Evolutionary conservation across 176 grass and related monocot species (phyloP), one percentile per base, ranked within the genome.

Genomic region (Carex scoparia): DNA sequence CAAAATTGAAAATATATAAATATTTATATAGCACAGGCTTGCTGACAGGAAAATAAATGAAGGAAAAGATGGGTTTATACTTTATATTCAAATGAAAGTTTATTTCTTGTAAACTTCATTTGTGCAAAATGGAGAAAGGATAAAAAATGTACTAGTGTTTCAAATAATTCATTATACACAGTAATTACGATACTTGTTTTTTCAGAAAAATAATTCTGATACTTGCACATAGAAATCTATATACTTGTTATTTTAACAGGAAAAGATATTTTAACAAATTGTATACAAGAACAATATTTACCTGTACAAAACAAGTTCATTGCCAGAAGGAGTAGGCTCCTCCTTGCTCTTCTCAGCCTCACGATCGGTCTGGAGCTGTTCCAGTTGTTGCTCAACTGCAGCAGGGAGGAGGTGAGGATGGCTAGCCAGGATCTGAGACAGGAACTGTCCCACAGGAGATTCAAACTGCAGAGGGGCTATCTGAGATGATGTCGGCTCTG

Each of bases 381-480:
- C 88, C 28, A 99, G 93, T 88, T 99, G 96, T 68, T 95, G 90
- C 81, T 99, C 96, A 40, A 87, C 96, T 11, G 96, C 96, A 8
- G 96, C 91, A 2, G 93, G 84, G 10, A 99, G 88, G 46, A 99
- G 89, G 87, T 99, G 96, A 19, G 96, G 96, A 88, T 99, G 93
- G 61, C 84, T 95, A 81, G 79, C 83, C 19, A 99, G 82, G 61
- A 99, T 95, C 84, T 99, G 93, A 3, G 93, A 94, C 64, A 99
- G 87, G 31, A 99, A 90, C 87, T 95, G 90, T 68, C 96, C 96
- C 38, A 91, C 74, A 7, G 96, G 93, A 3, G 96, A 99, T 69
- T 95, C 96, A 88, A 99, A 85, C 65, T 88, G 87, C 31, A 99
- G 91, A 59, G 96, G 96, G 49, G 96, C 96, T 78, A 99, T 94